Conservation (phyloP, 2,329 filamentous ascomycete genomes). For the Zelopaecilomyces penicillatus region DNA sequence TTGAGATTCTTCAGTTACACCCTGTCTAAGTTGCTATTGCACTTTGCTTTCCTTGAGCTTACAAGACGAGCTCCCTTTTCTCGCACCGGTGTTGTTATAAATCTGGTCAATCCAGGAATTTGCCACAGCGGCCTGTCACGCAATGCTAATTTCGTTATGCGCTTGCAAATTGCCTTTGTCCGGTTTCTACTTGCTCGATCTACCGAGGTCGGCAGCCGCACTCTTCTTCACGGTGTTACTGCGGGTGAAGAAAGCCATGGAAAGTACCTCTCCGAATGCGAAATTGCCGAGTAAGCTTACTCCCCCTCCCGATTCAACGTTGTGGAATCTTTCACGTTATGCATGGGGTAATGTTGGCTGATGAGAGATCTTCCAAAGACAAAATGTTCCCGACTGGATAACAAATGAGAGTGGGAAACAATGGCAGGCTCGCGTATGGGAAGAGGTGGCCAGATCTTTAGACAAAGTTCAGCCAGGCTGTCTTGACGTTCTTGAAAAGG, state of each 20-base stretch:
- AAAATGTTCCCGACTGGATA: neutral
- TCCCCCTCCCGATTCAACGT: neutral
- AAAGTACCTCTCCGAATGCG: slow-evolving; percentile 15
- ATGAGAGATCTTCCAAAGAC: neutral
- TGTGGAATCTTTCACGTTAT: too few relatives aligned
- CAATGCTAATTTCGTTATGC: neutral
- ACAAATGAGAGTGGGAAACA: neutral
- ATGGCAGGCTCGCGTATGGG: slow-evolving; percentile 1
- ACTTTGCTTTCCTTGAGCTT: slow-evolving; percentile 18
- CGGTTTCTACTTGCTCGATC: slow-evolving; percentile 10
- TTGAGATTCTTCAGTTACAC: slow-evolving; percentile 11
- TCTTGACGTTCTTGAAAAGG: neutral
- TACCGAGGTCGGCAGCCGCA: slow-evolving; percentile 20
- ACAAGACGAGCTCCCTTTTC: slow-evolving; percentile 16
- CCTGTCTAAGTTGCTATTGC: slow-evolving; percentile 20
- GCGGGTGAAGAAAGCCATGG: slow-evolving; percentile 20
- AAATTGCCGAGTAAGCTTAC: slow-evolving; percentile 18
- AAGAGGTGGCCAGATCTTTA: neutral
- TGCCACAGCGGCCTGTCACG: slow-evolving; percentile 13
- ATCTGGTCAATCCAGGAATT: slow-evolving; percentile 21
- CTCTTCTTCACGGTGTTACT: slow-evolving; percentile 15
- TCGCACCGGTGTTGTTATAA: slow-evolving; percentile 21
- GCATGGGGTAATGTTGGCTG: neutral
- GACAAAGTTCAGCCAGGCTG: neutral
- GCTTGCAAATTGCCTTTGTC: neutral